A percentile compares a stretch with the other conserved stretches of the same genome.
These are phyloP conservation scores for Parasitella parasitica DNA, from an alignment of 371 early-diverging fungal species.

Conservation along the genomic window DNA sequence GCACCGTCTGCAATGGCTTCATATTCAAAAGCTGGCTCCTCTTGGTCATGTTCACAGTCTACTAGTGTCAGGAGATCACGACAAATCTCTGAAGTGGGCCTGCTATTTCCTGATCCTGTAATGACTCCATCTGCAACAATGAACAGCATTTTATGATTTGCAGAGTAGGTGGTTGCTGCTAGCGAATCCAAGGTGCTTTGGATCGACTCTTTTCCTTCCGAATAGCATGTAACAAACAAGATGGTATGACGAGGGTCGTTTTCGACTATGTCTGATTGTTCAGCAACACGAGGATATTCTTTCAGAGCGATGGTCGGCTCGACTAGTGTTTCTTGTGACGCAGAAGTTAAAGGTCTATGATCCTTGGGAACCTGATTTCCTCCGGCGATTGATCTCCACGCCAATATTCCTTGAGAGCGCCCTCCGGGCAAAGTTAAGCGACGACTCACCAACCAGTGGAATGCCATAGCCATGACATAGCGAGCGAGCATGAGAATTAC, in stretches of 20 bases:
- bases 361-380: slow-evolving; percentile 30
- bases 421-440: slow-evolving; percentile 52
- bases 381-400: slow-evolving; percentile 9
- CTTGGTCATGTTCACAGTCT: slow-evolving; percentile 24
- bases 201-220: slow-evolving; percentile 86
- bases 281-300: neutral
- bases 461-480: slow-evolving; percentile 83
- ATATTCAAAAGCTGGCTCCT: slow-evolving; percentile 68
- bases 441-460: slow-evolving; percentile 81
- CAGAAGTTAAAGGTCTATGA: neutral
- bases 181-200: slow-evolving; percentile 91
- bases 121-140: slow-evolving; percentile 90
- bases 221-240: slow-evolving; percentile 86
- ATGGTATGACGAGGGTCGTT: slow-evolving; percentile 37
- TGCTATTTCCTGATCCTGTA: slow-evolving; percentile 75
- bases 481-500: slow-evolving; percentile 72
- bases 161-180: slow-evolving; percentile 82
- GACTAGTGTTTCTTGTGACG: slow-evolving; percentile 19
- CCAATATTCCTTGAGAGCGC: slow-evolving; percentile 6
- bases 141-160: slow-evolving; percentile 88
- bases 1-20: slow-evolving; percentile 84
- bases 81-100: slow-evolving; percentile 79
- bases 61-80: slow-evolving; percentile 55
- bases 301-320: neutral
- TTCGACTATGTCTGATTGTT: neutral